phyloP scores from a whole-genome alignment of 441 rosid species.

The Breynia disticha region DNA sequence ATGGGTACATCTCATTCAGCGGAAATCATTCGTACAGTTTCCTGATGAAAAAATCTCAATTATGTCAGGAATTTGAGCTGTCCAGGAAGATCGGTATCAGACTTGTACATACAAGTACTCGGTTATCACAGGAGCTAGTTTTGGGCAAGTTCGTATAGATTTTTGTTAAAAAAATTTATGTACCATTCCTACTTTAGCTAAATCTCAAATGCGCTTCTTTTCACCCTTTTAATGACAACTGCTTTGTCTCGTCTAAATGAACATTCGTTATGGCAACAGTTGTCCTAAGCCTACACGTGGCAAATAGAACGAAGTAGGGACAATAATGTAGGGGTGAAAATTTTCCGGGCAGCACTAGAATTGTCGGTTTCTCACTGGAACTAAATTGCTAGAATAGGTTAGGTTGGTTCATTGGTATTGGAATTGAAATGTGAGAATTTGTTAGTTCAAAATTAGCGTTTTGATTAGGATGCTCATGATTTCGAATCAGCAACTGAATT shows the following conservation, averaged over 20 bases:
- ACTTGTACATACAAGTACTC: slow-evolving; percentile 22
- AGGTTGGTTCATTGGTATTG: no score
- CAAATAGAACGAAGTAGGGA: no score
- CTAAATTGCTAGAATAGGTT: no score
- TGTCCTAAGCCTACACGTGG: no score
- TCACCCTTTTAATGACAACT: not conserved
- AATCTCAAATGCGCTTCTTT: slow-evolving; percentile 11
- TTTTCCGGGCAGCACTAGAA: no score
- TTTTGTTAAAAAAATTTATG: slow-evolving; percentile 2
- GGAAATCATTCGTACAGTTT: not conserved
- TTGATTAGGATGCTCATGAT: no score
- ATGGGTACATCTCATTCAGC: slow-evolving; percentile 5
- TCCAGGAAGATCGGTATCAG: slow-evolving; percentile 16
- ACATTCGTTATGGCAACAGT: not conserved
- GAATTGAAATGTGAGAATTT: no score
- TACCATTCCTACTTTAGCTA: slow-evolving; percentile 2
- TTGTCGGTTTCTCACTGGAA: no score
- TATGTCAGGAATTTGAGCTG: slow-evolving; percentile 11
- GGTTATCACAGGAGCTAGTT: slow-evolving; percentile 4
- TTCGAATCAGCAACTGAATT: no score
- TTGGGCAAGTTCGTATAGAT: slow-evolving; percentile 21
- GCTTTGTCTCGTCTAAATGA: not conserved
- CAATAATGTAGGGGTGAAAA: no score
- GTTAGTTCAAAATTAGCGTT: no score
- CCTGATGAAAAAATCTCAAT: not conserved